Conservation (phyloP, 176 grass and related monocot genomes). For the sorghum (Sorghum bicolor) region DNA sequence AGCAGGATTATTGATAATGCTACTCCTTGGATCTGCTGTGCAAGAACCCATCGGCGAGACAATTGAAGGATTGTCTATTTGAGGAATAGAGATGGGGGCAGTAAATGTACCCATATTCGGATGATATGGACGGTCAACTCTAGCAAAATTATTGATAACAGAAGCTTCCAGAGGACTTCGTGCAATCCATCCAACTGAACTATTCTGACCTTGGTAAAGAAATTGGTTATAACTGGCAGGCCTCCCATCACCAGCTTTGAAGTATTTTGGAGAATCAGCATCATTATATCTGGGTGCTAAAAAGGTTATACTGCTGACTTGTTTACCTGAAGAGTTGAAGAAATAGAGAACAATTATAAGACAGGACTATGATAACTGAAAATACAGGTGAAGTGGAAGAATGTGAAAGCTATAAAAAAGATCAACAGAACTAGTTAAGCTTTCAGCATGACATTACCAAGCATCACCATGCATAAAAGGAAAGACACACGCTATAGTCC, state of each 20-base stretch:
- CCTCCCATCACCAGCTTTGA: constrained; percentile 31
- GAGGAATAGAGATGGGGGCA: constrained; percentile 36
- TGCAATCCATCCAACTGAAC: constrained; percentile 45
- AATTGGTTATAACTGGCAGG: constrained; percentile 31
- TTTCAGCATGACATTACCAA: constrained; percentile 7
- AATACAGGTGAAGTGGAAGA: constrained; percentile 8
- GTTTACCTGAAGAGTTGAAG: constrained; percentile 51
- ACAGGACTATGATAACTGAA: constrained; percentile 6
- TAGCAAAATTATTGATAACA: constrained; percentile 32
- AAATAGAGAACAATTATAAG: background rate
- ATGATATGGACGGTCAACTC: constrained; percentile 20
- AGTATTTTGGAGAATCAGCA: constrained; percentile 6
- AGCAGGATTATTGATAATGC: constrained; percentile 30
- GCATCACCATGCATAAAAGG: background rate
- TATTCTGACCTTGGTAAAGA: constrained; percentile 40
- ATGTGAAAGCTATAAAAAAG: constrained; percentile 9
- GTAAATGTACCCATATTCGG: constrained; percentile 33
- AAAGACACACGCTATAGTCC: background rate
- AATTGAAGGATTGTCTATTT: constrained; percentile 23
- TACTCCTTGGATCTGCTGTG: constrained; percentile 31
- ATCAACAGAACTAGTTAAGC: background rate
- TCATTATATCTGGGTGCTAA: constrained; percentile 36
- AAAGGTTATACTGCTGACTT: constrained; percentile 13
- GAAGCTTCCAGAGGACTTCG: constrained; percentile 21
- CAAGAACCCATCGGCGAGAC: constrained; percentile 27